Conservation (phyloP, 805 yeast genomes). For the Barnettozyma populi region DNA sequence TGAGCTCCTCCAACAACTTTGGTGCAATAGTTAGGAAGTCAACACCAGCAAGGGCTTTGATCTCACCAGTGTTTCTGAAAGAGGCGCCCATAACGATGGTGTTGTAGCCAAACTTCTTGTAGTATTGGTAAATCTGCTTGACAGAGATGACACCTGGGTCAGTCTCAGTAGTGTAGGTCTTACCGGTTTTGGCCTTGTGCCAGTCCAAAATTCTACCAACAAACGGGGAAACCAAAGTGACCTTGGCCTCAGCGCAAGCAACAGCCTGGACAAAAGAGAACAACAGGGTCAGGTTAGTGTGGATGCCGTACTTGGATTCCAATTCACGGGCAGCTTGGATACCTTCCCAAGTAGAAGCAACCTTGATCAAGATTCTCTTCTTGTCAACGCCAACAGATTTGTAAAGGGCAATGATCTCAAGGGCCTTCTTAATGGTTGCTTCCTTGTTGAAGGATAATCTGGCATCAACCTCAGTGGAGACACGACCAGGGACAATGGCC, state of each 20-base stretch:
- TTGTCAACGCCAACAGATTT: constrained; percentile 77
- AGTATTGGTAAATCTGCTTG: constrained; percentile 87
- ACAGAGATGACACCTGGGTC: constrained; percentile 98
- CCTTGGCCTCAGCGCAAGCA: constrained; percentile 97
- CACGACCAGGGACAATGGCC: constrained; percentile 96
- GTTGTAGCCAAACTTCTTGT: constrained; percentile 93
- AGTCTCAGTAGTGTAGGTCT: constrained; percentile 68
- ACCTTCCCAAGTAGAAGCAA: constrained; percentile 99
- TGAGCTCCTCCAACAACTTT: constrained; percentile 79
- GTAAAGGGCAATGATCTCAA: constrained; percentile 84
- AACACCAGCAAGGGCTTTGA: constrained; percentile 94
- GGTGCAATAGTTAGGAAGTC: constrained; percentile 96
- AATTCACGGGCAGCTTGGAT: constrained; percentile 96
- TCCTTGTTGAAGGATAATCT: constrained; percentile 94
- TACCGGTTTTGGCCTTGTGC: constrained; percentile 92
- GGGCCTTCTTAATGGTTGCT: constrained; percentile 90
- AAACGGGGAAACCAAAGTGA: constrained; percentile 95
- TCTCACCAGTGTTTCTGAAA: constrained; percentile 95
- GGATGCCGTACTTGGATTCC: constrained; percentile 85
- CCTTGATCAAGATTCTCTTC: constrained; percentile 90
- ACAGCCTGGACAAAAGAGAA: constrained; percentile 97
- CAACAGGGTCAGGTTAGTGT: constrained; percentile 90
- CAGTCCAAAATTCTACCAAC: constrained; percentile 99
- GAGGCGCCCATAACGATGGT: constrained; percentile 99
- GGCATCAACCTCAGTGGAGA: constrained; percentile 98